Conservation (phyloP, 352 stramenopile species). For the Pythium diclinum region DNA sequence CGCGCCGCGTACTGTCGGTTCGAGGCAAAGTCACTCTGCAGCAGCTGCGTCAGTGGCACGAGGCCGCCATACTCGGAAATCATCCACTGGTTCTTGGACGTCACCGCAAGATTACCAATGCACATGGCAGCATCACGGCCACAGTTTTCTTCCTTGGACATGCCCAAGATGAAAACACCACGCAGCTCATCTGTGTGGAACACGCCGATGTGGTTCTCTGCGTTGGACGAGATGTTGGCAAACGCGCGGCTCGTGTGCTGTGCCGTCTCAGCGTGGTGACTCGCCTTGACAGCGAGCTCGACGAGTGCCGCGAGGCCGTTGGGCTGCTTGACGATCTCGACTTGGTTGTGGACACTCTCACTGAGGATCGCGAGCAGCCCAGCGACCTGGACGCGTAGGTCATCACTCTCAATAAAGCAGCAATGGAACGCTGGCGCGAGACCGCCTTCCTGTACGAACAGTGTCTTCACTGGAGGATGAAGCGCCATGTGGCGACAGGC, state of each 20-base stretch:
- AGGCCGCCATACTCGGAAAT: conserved; percentile 89
- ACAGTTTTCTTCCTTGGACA: conserved; percentile 80
- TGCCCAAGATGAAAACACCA: conserved; percentile 71
- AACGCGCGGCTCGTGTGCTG: conserved; percentile 88
- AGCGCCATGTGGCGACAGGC: conserved; percentile 89
- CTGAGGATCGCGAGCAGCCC: conserved; percentile 89
- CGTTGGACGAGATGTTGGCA: conserved; percentile 90
- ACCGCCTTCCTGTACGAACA: conserved; percentile 67
- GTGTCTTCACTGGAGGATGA: conserved; percentile 58
- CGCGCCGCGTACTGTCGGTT: conserved; percentile 83
- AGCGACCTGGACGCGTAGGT: conserved; percentile 88
- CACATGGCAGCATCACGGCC: conserved; percentile 90
- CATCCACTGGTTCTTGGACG: conserved; percentile 84
- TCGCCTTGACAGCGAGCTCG: conserved; percentile 48
- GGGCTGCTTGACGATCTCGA: conserved; percentile 79
- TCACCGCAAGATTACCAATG: conserved; percentile 93
- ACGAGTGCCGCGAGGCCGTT: conserved; percentile 63
- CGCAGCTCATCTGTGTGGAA: conserved; percentile 82
- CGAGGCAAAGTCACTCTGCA: conserved; percentile 64
- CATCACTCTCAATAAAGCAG: conserved; percentile 58
- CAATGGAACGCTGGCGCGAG: conserved; percentile 62
- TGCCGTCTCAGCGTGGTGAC: conserved; percentile 74
- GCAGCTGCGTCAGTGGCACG: conserved; percentile 67
- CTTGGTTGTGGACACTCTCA: conserved; percentile 91
- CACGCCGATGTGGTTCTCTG: conserved; percentile 87